phyloP scores from a whole-genome alignment of 164 flowering plant species.

The Echeveria elegans region DNA sequence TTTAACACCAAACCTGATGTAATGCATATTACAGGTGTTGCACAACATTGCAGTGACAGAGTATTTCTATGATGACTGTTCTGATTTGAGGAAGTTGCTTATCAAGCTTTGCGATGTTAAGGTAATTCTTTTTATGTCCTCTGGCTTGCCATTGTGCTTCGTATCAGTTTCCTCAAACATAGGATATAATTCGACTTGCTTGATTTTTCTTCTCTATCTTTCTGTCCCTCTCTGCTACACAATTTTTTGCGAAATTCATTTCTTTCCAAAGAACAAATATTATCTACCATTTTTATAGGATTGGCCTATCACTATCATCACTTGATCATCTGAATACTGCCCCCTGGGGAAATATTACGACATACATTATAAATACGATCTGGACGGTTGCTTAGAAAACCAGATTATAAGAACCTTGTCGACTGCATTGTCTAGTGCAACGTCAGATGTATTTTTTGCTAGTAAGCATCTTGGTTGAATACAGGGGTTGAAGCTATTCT shows the following conservation, averaged over 20 bases:
- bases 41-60: constrained; percentile 82
- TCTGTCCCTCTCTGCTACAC: too few species aligned
- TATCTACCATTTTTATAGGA: too few species aligned
- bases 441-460: not conserved
- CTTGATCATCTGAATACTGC: too few species aligned
- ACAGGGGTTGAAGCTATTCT: not conserved
- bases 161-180: not conserved
- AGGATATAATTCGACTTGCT: too few species aligned
- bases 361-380: not conserved
- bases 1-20: not conserved
- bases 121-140: constrained; percentile 29
- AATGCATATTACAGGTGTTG: constrained; percentile 43
- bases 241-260: too few species aligned
- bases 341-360: too few species aligned
- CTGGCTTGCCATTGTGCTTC: not conserved
- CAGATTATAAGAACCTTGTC: not conserved
- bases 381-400: not conserved
- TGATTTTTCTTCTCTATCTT: too few species aligned
- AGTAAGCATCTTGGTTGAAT: not conserved
- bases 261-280: too few species aligned
- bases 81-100: constrained; percentile 68
- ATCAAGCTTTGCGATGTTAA: constrained; percentile 57
- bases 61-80: constrained; percentile 64
- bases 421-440: not conserved
- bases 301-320: too few species aligned